Evolutionary conservation across 805 yeast species (phyloP), one percentile per base, ranked within the genome.

Genomic region (Geotrichum ghanense): DNA sequence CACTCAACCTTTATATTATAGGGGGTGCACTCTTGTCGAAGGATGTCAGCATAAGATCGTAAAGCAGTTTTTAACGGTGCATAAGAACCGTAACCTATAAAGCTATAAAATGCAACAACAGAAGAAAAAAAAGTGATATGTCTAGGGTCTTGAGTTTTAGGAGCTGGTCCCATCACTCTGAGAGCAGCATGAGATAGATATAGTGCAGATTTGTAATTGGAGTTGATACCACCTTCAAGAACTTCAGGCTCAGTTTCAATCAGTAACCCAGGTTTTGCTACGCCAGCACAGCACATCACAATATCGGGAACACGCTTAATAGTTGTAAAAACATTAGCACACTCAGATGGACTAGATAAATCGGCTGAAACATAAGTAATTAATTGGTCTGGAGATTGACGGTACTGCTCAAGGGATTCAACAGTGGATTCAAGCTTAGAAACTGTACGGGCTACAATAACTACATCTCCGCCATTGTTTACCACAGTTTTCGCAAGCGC

Each of bases 31-130:
- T 92, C 99, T 54, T 89, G 96, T 51, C 96, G 77, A 46, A 92
- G 64, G 3, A 83, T 69, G 43, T 83, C 83, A 0, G 88, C 80
- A 12, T 92, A 66, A 0, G 95, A 69, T 56, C 84, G 73, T 14
- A 90, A 61, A 0, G 96, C 95, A 0, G 86, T 81, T 61, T 92
- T 92, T 53, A 79, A 63, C 0, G 99, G 98, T 0, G 92, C 89
- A 60, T 92, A 92, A 56, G 86, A 90, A 0, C 79, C 74, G 61
- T 92, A 92, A 0, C 99, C 99, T 41, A 87, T 83, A 58, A 90
- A 82, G 3, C 96, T 87, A 67, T 77, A 90, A 53, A 82, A 78
- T 2, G 94, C 88, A 7, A 82, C 77, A 3, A 79, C 83, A 2
- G 95, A 85, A 0, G 95, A 83, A 56, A 74, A 81, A 50, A 71